Percentiles rank a stretch among this genome's conserved stretches.
Conservation (phyloP, 768 basidiomycete species). For the Hericium coralloides region DNA sequence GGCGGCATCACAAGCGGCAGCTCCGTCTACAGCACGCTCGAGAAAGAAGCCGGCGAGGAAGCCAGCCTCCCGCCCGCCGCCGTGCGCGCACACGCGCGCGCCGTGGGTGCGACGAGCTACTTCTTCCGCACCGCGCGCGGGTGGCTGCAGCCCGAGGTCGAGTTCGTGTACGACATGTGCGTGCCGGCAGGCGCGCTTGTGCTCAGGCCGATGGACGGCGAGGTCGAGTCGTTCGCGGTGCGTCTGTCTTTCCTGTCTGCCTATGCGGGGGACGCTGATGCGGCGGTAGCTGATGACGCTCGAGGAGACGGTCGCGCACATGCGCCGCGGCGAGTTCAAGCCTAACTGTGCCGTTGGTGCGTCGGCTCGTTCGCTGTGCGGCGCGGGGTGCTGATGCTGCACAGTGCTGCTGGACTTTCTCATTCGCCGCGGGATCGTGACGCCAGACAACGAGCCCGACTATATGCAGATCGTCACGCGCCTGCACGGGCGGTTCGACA, state of each 20-base stretch:
- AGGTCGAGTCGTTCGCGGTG: constrained; percentile 91
- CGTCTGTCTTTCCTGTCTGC: constrained; percentile 9
- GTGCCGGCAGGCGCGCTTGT: constrained; percentile 51
- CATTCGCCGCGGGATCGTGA: constrained; percentile 77
- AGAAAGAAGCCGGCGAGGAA: constrained; percentile 93
- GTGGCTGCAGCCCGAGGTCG: constrained; percentile 82
- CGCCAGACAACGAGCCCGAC: constrained; percentile 80
- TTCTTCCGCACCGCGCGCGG: constrained; percentile 61
- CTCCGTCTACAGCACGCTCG: constrained; percentile 57
- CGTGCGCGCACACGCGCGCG: constrained; percentile 46
- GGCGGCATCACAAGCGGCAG: constrained; percentile 87
- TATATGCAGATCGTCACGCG: constrained; percentile 70
- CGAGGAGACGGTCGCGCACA: constrained; percentile 48
- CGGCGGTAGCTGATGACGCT: constrained; percentile 53
- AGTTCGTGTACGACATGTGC: constrained; percentile 80
- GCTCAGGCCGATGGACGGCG: constrained; percentile 79
- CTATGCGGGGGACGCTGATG: neutral
- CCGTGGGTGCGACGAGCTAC: constrained; percentile 72
- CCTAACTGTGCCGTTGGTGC: constrained; percentile 82
- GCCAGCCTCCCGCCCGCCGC: constrained; percentile 69
- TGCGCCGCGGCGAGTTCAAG: constrained; percentile 77
- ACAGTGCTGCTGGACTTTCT: constrained; percentile 84
- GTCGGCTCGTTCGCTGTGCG: constrained; percentile 16
- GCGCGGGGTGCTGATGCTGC: neutral
- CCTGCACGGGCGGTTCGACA: constrained; percentile 65